A percentile compares a stretch with the other conserved stretches of the same genome.
Evolutionary conservation across 2,329 filamentous ascomycete genomes (phyloP).

Genomic region (Ambrosiella beaveri): DNA sequence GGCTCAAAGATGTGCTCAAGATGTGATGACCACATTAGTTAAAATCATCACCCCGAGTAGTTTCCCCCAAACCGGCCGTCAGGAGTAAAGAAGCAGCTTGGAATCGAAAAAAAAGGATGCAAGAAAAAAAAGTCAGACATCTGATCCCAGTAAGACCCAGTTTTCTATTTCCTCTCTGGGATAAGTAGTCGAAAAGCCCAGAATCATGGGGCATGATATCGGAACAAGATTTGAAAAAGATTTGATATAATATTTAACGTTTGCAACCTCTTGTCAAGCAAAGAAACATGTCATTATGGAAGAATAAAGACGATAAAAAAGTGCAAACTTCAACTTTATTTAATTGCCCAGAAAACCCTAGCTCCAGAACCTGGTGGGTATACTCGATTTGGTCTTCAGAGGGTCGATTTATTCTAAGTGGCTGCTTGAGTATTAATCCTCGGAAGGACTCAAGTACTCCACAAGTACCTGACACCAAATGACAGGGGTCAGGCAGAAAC

Average conservation of each 20-base stretch:
- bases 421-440: slow-evolving; percentile 1
- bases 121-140: not conserved
- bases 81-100: not conserved
- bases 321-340: too few relatives aligned
- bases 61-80: not conserved
- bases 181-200: not conserved
- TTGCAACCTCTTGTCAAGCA: not conserved
- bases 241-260: too few relatives aligned
- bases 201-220: not conserved
- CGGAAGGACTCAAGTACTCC: slow-evolving; percentile 10
- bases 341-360: too few relatives aligned
- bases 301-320: not conserved
- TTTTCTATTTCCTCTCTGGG: slow-evolving; percentile 10
- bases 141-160: slow-evolving; percentile 1
- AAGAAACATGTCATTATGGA: not conserved
- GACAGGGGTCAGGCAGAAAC: slow-evolving; percentile 1
- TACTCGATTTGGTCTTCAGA: too few relatives aligned
- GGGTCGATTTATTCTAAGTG: not conserved
- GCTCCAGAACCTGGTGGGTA: too few relatives aligned
- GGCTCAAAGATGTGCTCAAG: too few relatives aligned
- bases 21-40: too few relatives aligned
- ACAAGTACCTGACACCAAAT: slow-evolving; percentile 11
- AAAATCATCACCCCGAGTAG: too few relatives aligned
- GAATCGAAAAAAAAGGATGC: not conserved
- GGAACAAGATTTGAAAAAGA: not conserved